Evolutionary conservation across 768 basidiomycete species (phyloP), one percentile per base, ranked within the genome.

Genomic region (Multifurca ochricompacta): DNA sequence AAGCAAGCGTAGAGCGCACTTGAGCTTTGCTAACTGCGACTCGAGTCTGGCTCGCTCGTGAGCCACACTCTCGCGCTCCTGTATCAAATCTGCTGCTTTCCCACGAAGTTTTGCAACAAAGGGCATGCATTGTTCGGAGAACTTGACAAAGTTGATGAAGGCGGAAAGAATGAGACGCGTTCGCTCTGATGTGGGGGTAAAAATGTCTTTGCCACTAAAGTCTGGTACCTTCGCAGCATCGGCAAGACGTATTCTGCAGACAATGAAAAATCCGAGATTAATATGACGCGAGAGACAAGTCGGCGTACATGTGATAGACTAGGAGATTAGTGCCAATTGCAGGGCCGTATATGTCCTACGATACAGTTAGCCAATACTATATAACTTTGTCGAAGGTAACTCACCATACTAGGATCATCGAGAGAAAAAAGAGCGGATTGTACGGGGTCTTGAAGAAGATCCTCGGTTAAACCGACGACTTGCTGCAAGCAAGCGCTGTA

Each of bases 111-210:
- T 74, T 51, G 73, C 73, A 16, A 86, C 73, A 56, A 86, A 82
- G 2, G 75, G 68, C 36, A 78, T 74, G 61, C 81, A 83, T 60
- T 90, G 86, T 61, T 84, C 87, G 13, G 82, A 83, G 67, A 93
- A 95, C 68, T 90, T 91, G 68, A 91, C 80, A 67, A 94, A 91
- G 70, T 96, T 96, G 73, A 94, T 89, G 61, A 95, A 87, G 2
- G 87, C 91, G 32, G 89, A 90, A 59, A 96, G 78, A 36, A 87
- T 73, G 48, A 78, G 74, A 27, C 85, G 76, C 0, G 91, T 88
- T 27, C 93, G 82, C 37, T 83, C 78, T 25, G 80, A 71, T 7
- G 89, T 85, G 1, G 93, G 93, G 42, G 73, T 75, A 51, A 75
- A 74, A 16, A 95, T 67, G 60, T 96, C 93, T 59, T 74, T 80